A percentile compares a stretch with the other conserved stretches of the same genome.
Evolutionary conservation across 257 asterid genomes (phyloP).

Genomic region (Scutellaria baicalensis): DNA sequence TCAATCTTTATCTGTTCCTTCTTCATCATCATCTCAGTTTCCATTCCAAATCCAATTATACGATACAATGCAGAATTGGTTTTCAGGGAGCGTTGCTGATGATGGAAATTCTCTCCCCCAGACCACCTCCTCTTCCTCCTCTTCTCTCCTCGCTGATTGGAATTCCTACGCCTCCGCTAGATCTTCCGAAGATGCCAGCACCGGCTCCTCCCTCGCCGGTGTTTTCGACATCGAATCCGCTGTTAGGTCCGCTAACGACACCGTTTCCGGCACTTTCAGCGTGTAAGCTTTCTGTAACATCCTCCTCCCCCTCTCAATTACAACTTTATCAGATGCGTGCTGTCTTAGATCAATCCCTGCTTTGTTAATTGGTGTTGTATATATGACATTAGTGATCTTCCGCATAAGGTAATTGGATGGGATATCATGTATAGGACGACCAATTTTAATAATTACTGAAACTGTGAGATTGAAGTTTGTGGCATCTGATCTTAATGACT

Average conservation of each 20-base stretch:
- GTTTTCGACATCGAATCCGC: constrained; percentile 81
- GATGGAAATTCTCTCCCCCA: constrained; percentile 29
- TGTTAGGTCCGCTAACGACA: constrained; percentile 78
- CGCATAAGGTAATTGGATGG: neutral
- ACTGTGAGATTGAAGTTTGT: neutral
- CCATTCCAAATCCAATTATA: neutral
- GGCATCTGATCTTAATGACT: neutral
- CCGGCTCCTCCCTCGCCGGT: constrained; percentile 45
- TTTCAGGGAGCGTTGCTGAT: constrained; percentile 40
- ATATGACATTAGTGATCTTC: neutral
- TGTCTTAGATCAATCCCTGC: neutral
- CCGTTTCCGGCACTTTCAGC: constrained; percentile 76
- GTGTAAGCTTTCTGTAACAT: constrained; percentile 45
- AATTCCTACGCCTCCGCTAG: constrained; percentile 63
- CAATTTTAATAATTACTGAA: neutral
- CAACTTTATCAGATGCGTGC: neutral
- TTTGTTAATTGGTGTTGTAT: neutral
- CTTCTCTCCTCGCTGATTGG: constrained; percentile 79
- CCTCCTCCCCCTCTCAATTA: neutral
- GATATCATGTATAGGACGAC: neutral
- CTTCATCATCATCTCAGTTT: no score
- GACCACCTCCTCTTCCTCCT: constrained; percentile 30
- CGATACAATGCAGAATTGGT: constrained; percentile 66
- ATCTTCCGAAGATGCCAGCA: constrained; percentile 43
- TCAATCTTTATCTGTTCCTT: no score